Evolutionary conservation across 2,329 filamentous ascomycete genomes (phyloP).

Genomic region (Pseudogymnoascus sp.): DNA sequence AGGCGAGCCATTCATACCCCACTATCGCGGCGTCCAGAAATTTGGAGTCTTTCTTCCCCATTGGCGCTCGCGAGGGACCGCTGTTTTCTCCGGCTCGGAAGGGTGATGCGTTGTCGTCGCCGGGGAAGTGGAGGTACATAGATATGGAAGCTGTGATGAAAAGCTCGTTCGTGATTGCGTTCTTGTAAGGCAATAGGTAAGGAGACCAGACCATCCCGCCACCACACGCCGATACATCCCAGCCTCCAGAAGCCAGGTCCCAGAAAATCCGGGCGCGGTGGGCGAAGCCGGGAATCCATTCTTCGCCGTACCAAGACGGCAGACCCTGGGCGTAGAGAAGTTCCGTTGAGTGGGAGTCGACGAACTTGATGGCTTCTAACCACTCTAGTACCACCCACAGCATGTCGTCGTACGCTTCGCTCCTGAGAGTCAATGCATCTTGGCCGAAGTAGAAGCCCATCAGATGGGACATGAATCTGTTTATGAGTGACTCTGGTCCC

Average conservation of each 20-base stretch:
- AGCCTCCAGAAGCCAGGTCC: slow-evolving; percentile 67
- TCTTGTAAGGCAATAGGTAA: slow-evolving; percentile 75
- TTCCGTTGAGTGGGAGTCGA: slow-evolving; percentile 54
- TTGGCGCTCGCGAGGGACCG: slow-evolving; percentile 23
- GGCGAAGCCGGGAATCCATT: slow-evolving; percentile 69
- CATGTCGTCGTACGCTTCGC: slow-evolving; percentile 86
- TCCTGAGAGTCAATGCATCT: slow-evolving; percentile 63
- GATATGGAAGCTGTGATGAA: slow-evolving; percentile 75
- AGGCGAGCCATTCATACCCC: slow-evolving; percentile 71
- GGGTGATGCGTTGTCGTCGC: slow-evolving; percentile 64
- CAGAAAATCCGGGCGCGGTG: slow-evolving; percentile 81
- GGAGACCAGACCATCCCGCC: slow-evolving; percentile 93
- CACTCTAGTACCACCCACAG: slow-evolving; percentile 91
- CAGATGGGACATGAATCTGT: slow-evolving; percentile 70
- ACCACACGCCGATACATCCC: slow-evolving; percentile 71
- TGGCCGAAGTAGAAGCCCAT: slow-evolving; percentile 83
- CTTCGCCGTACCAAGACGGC: slow-evolving; percentile 61
- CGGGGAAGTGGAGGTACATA: slow-evolving; percentile 87
- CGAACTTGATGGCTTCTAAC: slow-evolving; percentile 73
- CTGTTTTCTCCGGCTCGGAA: slow-evolving; percentile 37
- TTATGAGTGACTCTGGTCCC: slow-evolving; percentile 68
- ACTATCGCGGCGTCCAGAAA: slow-evolving; percentile 67
- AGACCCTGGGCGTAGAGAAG: slow-evolving; percentile 43
- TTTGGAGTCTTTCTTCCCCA: slow-evolving; percentile 41
- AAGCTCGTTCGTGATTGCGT: slow-evolving; percentile 90